Conservation (phyloP, 2,329 filamentous ascomycete genomes). For the Nemania sp. region DNA sequence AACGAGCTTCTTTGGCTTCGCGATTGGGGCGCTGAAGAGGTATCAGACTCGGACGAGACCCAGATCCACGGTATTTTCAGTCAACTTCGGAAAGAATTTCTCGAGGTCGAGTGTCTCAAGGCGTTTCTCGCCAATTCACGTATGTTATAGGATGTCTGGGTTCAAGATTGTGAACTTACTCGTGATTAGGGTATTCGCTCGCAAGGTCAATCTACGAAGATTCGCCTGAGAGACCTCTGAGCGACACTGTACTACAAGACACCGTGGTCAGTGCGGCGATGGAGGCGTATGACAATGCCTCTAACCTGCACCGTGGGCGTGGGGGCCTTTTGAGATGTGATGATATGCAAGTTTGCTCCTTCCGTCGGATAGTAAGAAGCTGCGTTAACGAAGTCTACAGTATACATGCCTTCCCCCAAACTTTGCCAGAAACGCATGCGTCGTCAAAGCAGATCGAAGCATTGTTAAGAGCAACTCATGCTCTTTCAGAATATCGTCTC, state of each 20-base stretch:
- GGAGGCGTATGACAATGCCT: slow-evolving; percentile 77
- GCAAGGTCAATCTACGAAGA: slow-evolving; percentile 65
- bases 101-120: slow-evolving; percentile 74
- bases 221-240: slow-evolving; percentile 52
- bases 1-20: slow-evolving; percentile 73
- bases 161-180: slow-evolving; percentile 26
- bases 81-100: slow-evolving; percentile 58
- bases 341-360: slow-evolving; percentile 62
- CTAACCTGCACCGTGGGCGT: slow-evolving; percentile 75
- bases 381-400: slow-evolving; percentile 43
- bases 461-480: slow-evolving; percentile 72
- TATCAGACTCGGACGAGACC: slow-evolving; percentile 32
- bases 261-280: slow-evolving; percentile 67
- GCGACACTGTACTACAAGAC: slow-evolving; percentile 56
- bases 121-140: slow-evolving; percentile 64
- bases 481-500: slow-evolving; percentile 74
- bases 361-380: neutral
- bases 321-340: slow-evolving; percentile 78
- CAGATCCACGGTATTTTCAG: slow-evolving; percentile 58
- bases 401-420: slow-evolving; percentile 64
- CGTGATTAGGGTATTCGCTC: slow-evolving; percentile 59
- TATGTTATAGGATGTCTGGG: slow-evolving; percentile 43
- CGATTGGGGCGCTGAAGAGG: slow-evolving; percentile 65
- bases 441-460: slow-evolving; percentile 61
- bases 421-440: slow-evolving; percentile 55